Evolutionary conservation across 148 eudicot species (phyloP), one percentile per base, ranked within the genome.

Genomic region (Pharnaceum exiguum): DNA sequence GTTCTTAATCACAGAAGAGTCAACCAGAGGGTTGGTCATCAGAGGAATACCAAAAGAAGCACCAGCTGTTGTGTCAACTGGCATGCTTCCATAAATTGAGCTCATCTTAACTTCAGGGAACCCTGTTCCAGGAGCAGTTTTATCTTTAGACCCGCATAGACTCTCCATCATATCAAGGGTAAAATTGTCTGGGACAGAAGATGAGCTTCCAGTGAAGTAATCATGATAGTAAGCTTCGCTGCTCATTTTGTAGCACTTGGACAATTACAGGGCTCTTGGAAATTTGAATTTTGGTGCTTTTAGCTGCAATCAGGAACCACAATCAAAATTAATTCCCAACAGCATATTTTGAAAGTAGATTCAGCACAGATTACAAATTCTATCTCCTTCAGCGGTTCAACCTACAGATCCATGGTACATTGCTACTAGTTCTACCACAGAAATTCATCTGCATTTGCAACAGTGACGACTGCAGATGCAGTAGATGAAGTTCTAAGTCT

Each of bases 71-170:
- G 39, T 12, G 57, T 28, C 40, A 47, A 16, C 31, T 21, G 19
- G 31, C 10, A 10, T 28, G 57, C 39, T 39, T 30, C 19, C 50
- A 16, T 28, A 56, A 10, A 38, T 37, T 38, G 55, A n/a, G 15
- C 45, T 55, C 68, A 33, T 54, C 7, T 45, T 44, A 39, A 22
- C 30, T 6, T 48, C 57, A 46, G 67, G 42, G 28, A 51, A 40
- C 16, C 49, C 49, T 22, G 15, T 39, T 19, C 17, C 15, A 51
- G 39, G 48, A 38, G 23, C 8, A 10, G 23, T 51, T 16, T n/a
- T 28, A 16, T 51, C 57, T 28, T 30, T 37, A 43, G 46, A 44
- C 12, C 33, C 27, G 40, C 37, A 44, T 12, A 42, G 62, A 18
- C 13, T 4, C 39, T 58, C 51, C 62, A 58, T 29, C 33, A 56